Evolutionary conservation across 176 grass and related monocot species (phyloP).

Genomic region (Oryza longistaminata): DNA sequence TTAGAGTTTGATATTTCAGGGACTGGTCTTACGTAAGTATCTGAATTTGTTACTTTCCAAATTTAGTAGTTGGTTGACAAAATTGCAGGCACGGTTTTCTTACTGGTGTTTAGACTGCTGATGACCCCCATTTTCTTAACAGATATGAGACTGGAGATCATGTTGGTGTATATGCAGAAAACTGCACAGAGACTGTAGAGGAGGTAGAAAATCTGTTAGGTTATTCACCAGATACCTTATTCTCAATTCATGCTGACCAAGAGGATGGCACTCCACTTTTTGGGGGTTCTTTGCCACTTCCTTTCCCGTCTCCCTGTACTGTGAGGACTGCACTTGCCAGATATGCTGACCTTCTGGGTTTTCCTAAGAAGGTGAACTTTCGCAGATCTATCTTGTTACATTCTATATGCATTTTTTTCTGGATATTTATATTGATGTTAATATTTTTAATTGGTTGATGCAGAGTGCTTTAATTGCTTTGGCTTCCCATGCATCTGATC

Average conservation of each 20-base stretch:
- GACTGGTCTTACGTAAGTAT: slow-evolving; percentile 72
- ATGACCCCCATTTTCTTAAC: slow-evolving; percentile 18
- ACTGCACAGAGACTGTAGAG: slow-evolving; percentile 71
- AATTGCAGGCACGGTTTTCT: neutral
- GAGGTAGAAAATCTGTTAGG: slow-evolving; percentile 73
- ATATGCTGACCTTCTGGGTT: slow-evolving; percentile 88
- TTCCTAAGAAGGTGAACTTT: slow-evolving; percentile 77
- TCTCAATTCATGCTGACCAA: slow-evolving; percentile 86
- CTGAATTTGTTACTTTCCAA: neutral
- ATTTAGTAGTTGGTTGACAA: slow-evolving; percentile 1
- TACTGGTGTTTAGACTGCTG: slow-evolving; percentile 1
- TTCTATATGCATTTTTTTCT: neutral
- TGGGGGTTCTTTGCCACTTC: slow-evolving; percentile 66
- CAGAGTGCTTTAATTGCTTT: slow-evolving; percentile 84
- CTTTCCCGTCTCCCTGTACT: slow-evolving; percentile 77
- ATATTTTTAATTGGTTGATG: slow-evolving; percentile 12
- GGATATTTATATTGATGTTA: slow-evolving; percentile 11
- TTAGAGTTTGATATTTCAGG: slow-evolving; percentile 94
- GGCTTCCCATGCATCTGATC: slow-evolving; percentile 82
- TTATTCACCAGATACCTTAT: slow-evolving; percentile 76
- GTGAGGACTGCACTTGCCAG: slow-evolving; percentile 76
- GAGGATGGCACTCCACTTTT: slow-evolving; percentile 81
- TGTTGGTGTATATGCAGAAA: slow-evolving; percentile 90
- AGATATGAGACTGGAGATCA: slow-evolving; percentile 96
- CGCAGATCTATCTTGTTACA: neutral